These are phyloP conservation scores for Coemansia sp. DNA, from an alignment of 192 early-diverging fungal genomes.

Conservation along the genomic window DNA sequence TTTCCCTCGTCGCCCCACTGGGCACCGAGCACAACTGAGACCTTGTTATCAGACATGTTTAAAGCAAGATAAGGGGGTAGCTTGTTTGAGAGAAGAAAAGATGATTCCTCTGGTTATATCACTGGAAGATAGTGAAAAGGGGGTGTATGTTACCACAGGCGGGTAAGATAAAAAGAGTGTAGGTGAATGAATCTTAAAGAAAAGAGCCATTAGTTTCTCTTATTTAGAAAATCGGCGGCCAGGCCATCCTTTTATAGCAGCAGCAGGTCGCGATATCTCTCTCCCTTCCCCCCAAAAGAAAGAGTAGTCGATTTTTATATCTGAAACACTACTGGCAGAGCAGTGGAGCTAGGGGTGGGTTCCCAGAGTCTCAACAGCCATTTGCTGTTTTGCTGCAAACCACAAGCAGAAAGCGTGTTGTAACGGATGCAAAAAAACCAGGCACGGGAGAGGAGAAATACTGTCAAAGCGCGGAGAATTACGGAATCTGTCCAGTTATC, in stretches of 20 bases:
- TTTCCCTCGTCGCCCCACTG: conserved; percentile 99
- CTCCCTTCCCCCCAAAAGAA: background rate
- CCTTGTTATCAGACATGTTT: conserved; percentile 41
- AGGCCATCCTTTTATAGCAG: conserved; percentile 18
- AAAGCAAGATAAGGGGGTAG: conserved; percentile 5
- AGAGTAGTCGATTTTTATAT: background rate
- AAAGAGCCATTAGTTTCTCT: conserved; percentile 46
- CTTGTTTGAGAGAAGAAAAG: background rate
- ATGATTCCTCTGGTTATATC: background rate
- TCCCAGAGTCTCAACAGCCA: too few relatives aligned
- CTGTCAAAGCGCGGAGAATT: background rate
- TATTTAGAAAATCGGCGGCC: background rate
- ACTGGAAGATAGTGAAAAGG: too few relatives aligned
- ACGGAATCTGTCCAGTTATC: background rate
- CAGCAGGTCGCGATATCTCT: background rate
- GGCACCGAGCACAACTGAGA: conserved; percentile 77
- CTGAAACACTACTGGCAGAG: background rate
- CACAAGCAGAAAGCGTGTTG: too few relatives aligned
- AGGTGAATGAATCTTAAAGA: conserved; percentile 45
- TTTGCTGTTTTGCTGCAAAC: too few relatives aligned
- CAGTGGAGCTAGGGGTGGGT: too few relatives aligned
- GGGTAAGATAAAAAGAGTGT: conserved; percentile 18
- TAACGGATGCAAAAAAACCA: too few relatives aligned
- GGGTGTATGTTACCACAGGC: conserved; percentile 1
- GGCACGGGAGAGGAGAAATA: background rate